Percentiles rank a stretch among this genome's conserved stretches.
Conservation (phyloP, 129 eudicot species). For the sunflower (Helianthus annuus) region DNA sequence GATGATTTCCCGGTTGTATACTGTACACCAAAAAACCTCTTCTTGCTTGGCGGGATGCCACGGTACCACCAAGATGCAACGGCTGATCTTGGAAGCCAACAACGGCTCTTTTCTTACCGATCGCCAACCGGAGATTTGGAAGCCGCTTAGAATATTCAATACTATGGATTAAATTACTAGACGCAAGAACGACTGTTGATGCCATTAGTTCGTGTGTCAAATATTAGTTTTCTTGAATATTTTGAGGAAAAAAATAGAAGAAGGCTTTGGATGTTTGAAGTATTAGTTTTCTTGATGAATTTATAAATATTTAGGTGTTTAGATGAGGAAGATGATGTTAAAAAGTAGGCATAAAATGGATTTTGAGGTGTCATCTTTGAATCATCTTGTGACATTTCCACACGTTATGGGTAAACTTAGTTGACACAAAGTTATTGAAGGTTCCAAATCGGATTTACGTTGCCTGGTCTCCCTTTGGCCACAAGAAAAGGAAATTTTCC, state of each 20-base stretch:
- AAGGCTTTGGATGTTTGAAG: not conserved
- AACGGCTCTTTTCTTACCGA: not conserved
- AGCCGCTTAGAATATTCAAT: not conserved
- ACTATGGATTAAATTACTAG: not conserved
- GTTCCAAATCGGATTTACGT: not conserved
- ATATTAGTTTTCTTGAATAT: not conserved
- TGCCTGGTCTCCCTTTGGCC: not conserved
- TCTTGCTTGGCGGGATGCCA: not conserved
- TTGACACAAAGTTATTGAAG: not conserved
- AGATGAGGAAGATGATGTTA: not conserved
- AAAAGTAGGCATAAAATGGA: slow-evolving; percentile 1
- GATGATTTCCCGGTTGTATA: slow-evolving; percentile 15
- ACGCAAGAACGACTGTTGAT: not conserved
- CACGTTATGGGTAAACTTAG: slow-evolving; percentile 1
- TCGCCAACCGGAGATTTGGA: not conserved
- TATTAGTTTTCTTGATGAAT: not conserved
- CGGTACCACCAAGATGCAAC: not conserved
- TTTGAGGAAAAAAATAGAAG: not conserved
- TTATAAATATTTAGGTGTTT: not conserved
- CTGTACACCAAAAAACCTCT: not conserved
- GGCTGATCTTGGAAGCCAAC: not conserved
- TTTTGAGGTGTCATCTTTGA: slow-evolving; percentile 6
- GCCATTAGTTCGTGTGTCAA: slow-evolving; percentile 2
- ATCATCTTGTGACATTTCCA: not conserved
- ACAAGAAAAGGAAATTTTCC: not conserved